Base-by-base conservation (phyloP, 768 basidiomycete species). In the Boletellus sp. region DNA sequence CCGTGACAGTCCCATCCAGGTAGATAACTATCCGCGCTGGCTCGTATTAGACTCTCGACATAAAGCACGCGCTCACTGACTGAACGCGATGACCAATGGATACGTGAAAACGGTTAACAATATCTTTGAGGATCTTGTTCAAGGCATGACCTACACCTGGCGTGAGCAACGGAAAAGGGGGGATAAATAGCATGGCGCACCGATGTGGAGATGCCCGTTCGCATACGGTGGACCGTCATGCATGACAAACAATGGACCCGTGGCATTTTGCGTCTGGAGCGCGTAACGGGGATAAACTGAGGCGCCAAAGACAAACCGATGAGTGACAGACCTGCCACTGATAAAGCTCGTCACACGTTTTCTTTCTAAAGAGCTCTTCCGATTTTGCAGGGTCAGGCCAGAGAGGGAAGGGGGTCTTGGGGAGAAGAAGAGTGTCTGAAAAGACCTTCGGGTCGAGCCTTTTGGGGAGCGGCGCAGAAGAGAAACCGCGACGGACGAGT, bases 1-100 rank as follows among this genome's bases (percentile, higher is more conserved):
- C 95, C 95, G 65, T 99, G 95, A 60, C 95, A 98, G 62, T 99
- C 95, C 92, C 93, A 99, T 10, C 95, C 95, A 32, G 95, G 94
- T 13, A 89, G 69, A 70, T 94, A 97, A 61, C 95, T 97, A 50
- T n/a, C 12, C 32, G 36, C 34, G 45, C 48, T 44, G 48, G 26
- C 32, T 26, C 2, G 13, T 34, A 24, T 54, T 36, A 52, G 44
- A 19, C 38, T 39, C 20, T n/a, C 0, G 3, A 19, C 26, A 38
- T 10, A 39, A 48, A 12, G 7, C 4, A 41, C 36, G 22, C n/a
- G 39, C 24, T 42, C 31, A 64, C 87, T 66, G 56, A 95, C 93
- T 94, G 84, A 37, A 97, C 87, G 57, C 79, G 78, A 53, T 79
- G 71, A 8, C 95, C 94, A 36, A 78, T 73, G 15, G 83, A 78